Conservation (phyloP, 768 basidiomycete species). For the Suillus bovinus region DNA sequence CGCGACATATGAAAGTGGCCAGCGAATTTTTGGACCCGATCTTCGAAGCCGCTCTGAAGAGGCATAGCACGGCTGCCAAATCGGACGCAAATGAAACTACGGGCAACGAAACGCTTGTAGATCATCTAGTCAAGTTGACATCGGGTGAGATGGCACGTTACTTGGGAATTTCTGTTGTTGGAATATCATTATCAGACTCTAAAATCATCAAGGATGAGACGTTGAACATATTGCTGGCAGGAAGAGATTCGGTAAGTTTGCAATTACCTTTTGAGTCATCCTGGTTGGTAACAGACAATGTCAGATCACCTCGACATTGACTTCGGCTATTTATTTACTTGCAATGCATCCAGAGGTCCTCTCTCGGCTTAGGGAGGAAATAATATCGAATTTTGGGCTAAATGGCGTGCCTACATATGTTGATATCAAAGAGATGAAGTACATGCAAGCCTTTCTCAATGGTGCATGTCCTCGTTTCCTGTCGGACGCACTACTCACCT, state of each 20-base stretch:
- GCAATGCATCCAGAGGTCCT: constrained; percentile 45
- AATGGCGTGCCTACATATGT: constrained; percentile 37
- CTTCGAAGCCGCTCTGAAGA: constrained; percentile 35
- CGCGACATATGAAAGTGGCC: constrained; percentile 39
- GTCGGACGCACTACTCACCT: neutral
- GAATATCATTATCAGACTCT: constrained; percentile 20
- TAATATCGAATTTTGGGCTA: constrained; percentile 38
- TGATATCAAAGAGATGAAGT: constrained; percentile 44
- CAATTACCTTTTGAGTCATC: neutral
- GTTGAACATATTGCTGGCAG: constrained; percentile 45
- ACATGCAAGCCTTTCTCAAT: constrained; percentile 44
- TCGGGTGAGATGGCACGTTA: constrained; percentile 30
- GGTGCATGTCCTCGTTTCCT: constrained; percentile 26
- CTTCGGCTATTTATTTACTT: constrained; percentile 46
- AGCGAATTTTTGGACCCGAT: constrained; percentile 40
- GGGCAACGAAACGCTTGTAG: constrained; percentile 42
- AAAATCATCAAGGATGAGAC: constrained; percentile 42
- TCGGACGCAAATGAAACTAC: constrained; percentile 14
- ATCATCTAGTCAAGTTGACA: constrained; percentile 39
- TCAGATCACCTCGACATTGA: constrained; percentile 46
- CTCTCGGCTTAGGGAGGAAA: constrained; percentile 40
- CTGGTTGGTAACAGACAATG: neutral
- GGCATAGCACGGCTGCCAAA: constrained; percentile 16
- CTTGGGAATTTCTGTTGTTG: neutral
- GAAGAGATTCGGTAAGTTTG: constrained; percentile 40